Base-by-base conservation (phyloP, 2,329 filamentous ascomycete species). In the Didymosphaeria variabile region DNA sequence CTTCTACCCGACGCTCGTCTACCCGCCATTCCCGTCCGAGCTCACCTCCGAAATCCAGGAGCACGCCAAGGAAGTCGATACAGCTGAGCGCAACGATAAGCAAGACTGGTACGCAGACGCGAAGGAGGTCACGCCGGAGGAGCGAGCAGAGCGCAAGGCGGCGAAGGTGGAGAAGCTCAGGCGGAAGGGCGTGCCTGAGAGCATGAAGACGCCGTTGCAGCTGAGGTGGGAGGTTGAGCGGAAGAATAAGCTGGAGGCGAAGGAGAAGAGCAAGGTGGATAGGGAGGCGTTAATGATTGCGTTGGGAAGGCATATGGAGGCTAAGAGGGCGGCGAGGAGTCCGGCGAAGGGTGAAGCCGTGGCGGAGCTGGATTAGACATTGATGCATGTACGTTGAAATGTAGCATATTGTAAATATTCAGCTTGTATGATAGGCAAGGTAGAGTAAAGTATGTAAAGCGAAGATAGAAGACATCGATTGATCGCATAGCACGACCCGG, bases 11-110 rank as follows among this genome's bases (percentile, higher is more conserved):
- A 91, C 88, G 38, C 83, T 98, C 26, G 82, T 93, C 31, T 83
- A 86, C 17, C 86, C 91, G 29, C 94, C 94, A 15, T 92, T 97
- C 85, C 93, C 94, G 5, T 80, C 84, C 32, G 81, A 79, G n/a
- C 86, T 97, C 40, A 85, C 97, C 67, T 89, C 97, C 77, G 94
- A 98, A 83, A 84, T 98, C 19, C 64, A 90, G 23, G 13, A n/a
- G 21, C 50, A 53, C 50, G 21, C 50, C 21, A 23, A 53, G 7
- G 34, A 53, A 31, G 34, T 40, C 5, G 50, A 29, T 7, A 23
- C 15, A 2, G 34, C 36, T 5, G 50, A 53, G 21, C 50, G 50
- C 21, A 53, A 23, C 34, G 50, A 53, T 17, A 53, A 53, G 50
- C 50, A 53, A 29, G 50, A 53, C 69, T 88, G 86, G 71, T 95